Evolutionary conservation across 2,329 filamentous ascomycete species (phyloP).

Genomic region (Malbranchea cinnamomea): DNA sequence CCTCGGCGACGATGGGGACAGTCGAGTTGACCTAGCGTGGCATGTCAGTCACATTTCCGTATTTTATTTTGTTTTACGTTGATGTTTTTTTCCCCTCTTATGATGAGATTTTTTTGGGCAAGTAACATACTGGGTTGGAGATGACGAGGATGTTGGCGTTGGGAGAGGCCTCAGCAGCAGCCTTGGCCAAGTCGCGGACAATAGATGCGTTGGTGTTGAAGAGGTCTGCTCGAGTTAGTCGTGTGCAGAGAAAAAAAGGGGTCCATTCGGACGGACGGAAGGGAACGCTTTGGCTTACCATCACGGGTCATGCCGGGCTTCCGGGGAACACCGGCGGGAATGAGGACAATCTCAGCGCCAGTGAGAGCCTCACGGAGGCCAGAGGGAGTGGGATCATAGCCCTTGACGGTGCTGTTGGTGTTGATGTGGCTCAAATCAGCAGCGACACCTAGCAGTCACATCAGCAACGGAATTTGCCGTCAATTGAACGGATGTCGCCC

Average conservation of each 20-base stretch:
- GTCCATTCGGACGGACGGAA: constrained; percentile 5
- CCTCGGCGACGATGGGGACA: constrained; percentile 91
- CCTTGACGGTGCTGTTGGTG: constrained; percentile 89
- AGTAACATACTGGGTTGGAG: constrained; percentile 62
- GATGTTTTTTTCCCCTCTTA: constrained; percentile 3
- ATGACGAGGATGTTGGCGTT: constrained; percentile 95
- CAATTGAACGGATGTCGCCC: not conserved
- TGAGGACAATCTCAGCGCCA: constrained; percentile 85
- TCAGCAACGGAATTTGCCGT: constrained; percentile 10
- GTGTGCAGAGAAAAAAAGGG: not conserved
- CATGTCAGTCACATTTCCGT: not conserved
- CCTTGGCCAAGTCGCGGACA: constrained; percentile 95
- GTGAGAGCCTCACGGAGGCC: constrained; percentile 69
- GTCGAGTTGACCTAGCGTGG: constrained; percentile 72
- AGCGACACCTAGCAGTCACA: constrained; percentile 59
- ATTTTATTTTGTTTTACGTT: constrained; percentile 3
- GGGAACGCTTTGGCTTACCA: constrained; percentile 32
- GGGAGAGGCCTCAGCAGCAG: constrained; percentile 72
- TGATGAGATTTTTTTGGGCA: not conserved
- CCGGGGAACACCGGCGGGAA: constrained; percentile 94
- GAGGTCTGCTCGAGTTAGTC: constrained; percentile 45
- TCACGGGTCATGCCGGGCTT: constrained; percentile 99
- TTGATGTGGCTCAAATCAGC: constrained; percentile 98
- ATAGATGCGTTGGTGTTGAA: constrained; percentile 99
- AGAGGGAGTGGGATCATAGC: constrained; percentile 63